phyloP scores from a whole-genome alignment of 768 basidiomycete species.

The Megacollybia marginata region DNA sequence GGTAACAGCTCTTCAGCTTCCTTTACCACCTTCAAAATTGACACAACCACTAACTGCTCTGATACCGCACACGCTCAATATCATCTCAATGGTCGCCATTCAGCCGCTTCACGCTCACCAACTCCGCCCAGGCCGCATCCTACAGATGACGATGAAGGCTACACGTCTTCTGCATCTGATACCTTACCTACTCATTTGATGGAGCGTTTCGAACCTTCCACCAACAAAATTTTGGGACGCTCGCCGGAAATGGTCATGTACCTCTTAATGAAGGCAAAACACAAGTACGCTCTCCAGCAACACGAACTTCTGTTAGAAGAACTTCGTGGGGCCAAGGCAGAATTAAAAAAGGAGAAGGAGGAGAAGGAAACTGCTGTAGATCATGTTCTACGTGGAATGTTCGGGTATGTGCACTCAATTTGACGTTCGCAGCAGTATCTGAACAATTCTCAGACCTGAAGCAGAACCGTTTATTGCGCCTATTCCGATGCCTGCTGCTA shows the following conservation, averaged over 20 bases:
- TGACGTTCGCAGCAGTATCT: too few relatives aligned
- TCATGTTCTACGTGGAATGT: conserved; percentile 36
- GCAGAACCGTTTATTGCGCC: too few relatives aligned
- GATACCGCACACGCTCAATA: conserved; percentile 24
- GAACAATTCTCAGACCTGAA: too few relatives aligned
- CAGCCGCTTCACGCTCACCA: not conserved
- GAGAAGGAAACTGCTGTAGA: conserved; percentile 61
- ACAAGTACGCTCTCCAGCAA: conserved; percentile 59
- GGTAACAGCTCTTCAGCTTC: conserved; percentile 2
- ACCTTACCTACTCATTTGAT: conserved; percentile 48
- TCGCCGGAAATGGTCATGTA: conserved; percentile 69
- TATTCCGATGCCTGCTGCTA: too few relatives aligned
- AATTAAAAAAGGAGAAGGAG: conserved; percentile 44
- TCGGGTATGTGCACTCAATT: conserved; percentile 31
- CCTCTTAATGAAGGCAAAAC: conserved; percentile 68
- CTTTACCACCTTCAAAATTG: conserved; percentile 62
- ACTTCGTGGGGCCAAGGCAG: conserved; percentile 43
- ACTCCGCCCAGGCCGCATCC: not conserved
- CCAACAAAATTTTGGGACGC: conserved; percentile 62
- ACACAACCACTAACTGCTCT: conserved; percentile 28
- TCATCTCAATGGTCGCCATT: conserved; percentile 7
- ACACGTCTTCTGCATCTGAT: conserved; percentile 30
- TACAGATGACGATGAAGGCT: conserved; percentile 30
- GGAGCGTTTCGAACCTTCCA: conserved; percentile 43
- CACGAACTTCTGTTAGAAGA: conserved; percentile 63